Base-by-base conservation (phyloP, 73 alveolate genomes). In the Paramecium sonneborni region DNA sequence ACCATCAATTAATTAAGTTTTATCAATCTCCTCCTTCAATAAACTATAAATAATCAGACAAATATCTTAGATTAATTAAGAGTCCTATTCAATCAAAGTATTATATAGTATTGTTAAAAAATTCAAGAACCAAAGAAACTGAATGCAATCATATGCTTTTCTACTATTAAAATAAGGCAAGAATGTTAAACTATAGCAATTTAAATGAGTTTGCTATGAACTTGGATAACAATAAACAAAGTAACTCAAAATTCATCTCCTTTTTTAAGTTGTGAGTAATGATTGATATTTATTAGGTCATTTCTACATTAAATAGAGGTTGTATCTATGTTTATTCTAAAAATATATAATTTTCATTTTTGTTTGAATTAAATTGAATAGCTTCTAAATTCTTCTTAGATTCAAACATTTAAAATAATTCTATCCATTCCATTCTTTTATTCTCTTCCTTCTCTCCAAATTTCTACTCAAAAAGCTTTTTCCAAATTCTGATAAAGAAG, bases 381-480 rank as follows among this genome's bases (percentile, higher is more conserved):
- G 68, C 15, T 0, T 18, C 68, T 24, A 1, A 11, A 20, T 23
- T 21, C 55, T 79, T 43, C 18, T 79, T 79, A 37, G 14, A 87
- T 15, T 58, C 79, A 46, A 87, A 58, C 43, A 62, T 68, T 14
- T 10, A 5, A n/a, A 88, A 69, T 43, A 70, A 52, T 39, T 88
- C 89, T 37, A 18, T 38, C 89, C 89, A 88, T 24, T 82, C 84
- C 79, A 88, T 88, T 46, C 94, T 21, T 24, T 70, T 70, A 8
- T 18, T 70, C 74, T 88, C 94, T 14, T 88, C 94, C 28, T 69
- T 86, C 21, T 86, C 21, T 56, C 90, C 52, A 88, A 70, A 23
- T 85, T 72, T 26, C 70, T 70, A 7, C 14, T 46, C n/a, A 88
- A 44, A 20, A 70, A 88, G 34, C 28, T 82, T 24, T 43, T 38